Base-by-base conservation (phyloP, 257 asterid species). In the Apocynum venetum region DNA sequence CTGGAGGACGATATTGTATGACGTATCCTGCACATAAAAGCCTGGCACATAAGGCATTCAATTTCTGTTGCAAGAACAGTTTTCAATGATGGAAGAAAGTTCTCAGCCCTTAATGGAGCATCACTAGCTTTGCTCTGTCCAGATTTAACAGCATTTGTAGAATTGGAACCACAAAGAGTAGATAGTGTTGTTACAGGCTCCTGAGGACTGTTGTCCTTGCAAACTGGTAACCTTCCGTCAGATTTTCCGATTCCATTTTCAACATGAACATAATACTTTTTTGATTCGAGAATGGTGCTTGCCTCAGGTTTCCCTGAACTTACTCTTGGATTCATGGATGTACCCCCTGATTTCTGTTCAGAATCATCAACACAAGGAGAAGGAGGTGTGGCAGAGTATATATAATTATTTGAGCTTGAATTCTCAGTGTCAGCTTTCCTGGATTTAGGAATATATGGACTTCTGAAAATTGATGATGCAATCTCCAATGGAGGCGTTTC, bases 371-470 rank as follows among this genome's bases (percentile, higher is more conserved):
- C 79, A 80, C 83, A 81, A 85, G 95, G 93, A 64, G 97, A 87
- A 77, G 99, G 98, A 78, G 97, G 99, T 57, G 89, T 93, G 66
- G 99, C 99, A 75, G 97, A 91, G 82, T 96, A 96, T 40, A 91
- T 88, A 89, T 96, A 93, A 82, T 83, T 88, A 83, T 81, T 91
- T 49, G 97, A 84, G 88, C 96, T 91, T 71, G 99, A 90, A 80
- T 67, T 84, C 55, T 91, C 93, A 73, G 93, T 89, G 76, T 91
- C 98, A 82, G 89, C 97, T 87, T 88, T 92, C 86, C 96, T 81
- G 36, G 94, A 89, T 79, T 87, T 88, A 1, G 99, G 99, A 74
- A 93, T 71, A 79, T 96, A 96, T 1, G 99, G 99, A 81, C 93
- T 96, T 82, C 85, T 89, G 80, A 96, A 91, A 70, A 93, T 88